Evolutionary conservation across 106 monocot species (phyloP), one percentile per base, ranked within the genome.

Genomic region (Apostasia shenzhenica): DNA sequence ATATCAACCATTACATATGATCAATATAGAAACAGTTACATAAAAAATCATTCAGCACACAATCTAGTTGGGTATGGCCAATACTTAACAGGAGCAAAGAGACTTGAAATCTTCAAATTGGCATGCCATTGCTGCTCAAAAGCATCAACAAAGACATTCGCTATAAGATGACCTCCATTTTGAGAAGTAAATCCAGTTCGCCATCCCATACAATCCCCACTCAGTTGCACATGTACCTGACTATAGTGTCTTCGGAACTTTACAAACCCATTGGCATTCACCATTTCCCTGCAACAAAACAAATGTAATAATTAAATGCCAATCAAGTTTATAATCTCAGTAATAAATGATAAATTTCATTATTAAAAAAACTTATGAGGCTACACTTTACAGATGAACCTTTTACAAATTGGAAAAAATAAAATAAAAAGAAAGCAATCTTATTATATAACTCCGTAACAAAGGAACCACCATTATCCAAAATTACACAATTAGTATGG

Each of bases 191-290:
- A 67, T 55, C 83, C 77, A 49, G 84, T 79, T 72, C 83, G 82
- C 99, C 99, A 99, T 61, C 93, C 85, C 78, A 75, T 82, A 71
- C 99, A 99, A 45, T 87, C 75, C 10, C 93, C 99, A 85, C 70
- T 83, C 9, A 87, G 68, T 69, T 93, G 90, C 59, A 92, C 85
- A 82, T 93, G 93, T 49, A 99, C 57, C 57, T 78, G 85, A 62
- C 77, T 87, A 70, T 93, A 99, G 54, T 85, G 81, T 67, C 93
- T 90, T 70, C 93, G 87, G 79, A 99, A 86, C 74, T 80, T 93
- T 55, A 93, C 75, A 65, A 75, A 79, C 39, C 99, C 92, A 78
- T 77, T 75, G 43, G 79, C 83, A 50, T 88, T 81, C 14, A 81
- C 77, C 90, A 99, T 99, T 78, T 93, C 93, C 73, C 99, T 99